These are phyloP conservation scores for Sporothrix humicola DNA, from an alignment of 2,329 filamentous ascomycete species.

Conservation along the genomic window DNA sequence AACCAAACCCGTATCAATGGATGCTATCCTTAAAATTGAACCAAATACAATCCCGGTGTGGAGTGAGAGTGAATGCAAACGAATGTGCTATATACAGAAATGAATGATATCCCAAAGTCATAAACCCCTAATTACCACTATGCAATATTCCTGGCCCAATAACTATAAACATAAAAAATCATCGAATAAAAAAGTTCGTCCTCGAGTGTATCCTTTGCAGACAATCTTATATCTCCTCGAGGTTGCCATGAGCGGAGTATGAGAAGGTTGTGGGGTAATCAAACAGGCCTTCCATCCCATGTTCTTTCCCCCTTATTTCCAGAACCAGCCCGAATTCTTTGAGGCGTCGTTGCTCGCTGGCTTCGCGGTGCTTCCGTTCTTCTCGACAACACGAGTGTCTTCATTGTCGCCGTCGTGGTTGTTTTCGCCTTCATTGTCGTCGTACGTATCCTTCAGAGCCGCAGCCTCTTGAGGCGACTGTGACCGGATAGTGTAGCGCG, in stretches of 20 bases:
- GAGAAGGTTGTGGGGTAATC: neutral
- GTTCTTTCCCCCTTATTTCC: constrained; percentile 46
- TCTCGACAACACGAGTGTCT: neutral
- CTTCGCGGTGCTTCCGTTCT: constrained; percentile 20
- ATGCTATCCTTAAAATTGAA: neutral
- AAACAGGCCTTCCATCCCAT: too few relatives aligned
- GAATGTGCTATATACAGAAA: constrained; percentile 23
- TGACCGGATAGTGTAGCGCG: constrained; percentile 39
- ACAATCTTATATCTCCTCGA: constrained; percentile 18
- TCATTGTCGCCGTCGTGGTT: neutral
- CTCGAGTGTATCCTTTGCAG: constrained; percentile 30
- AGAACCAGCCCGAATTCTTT: constrained; percentile 49
- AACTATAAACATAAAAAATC: neutral
- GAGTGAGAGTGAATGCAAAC: neutral
- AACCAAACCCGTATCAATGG: neutral
- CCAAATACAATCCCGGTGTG: neutral
- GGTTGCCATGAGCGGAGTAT: constrained; percentile 27
- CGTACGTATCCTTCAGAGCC: neutral
- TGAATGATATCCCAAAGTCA: neutral
- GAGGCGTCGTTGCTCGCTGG: constrained; percentile 34
- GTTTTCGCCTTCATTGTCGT: neutral
- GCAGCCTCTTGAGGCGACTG: constrained; percentile 4
- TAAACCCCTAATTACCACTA: constrained; percentile 7
- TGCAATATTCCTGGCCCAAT: neutral
- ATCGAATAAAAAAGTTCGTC: constrained; percentile 5